Base-by-base conservation (phyloP, 2,329 filamentous ascomycete species). In the Alternaria arborescens region DNA sequence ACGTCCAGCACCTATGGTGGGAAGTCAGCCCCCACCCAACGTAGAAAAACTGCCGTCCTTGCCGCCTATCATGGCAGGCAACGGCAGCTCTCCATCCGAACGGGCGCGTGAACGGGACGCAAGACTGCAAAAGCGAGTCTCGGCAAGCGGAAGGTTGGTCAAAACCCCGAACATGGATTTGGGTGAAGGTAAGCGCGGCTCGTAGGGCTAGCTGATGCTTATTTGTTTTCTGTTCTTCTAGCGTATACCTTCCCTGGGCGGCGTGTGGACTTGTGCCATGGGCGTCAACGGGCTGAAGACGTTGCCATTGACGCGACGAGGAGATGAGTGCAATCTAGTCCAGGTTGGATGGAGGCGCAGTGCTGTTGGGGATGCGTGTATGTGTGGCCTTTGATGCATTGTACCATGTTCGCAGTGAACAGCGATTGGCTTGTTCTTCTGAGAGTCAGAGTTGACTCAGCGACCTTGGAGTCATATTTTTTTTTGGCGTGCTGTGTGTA, bases 31-130 rank as follows among this genome's bases (percentile, higher is more conserved):
- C 76, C 68, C 70, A 81, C 53, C 72, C 79, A 61, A 80, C 78
- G 71, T 75, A 70, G 91, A 93, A 73, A 86, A 84, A 8, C 77
- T 91, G 1, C 84, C 86, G 1, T 86, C 89, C 1, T 79, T 93
- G 38, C 88, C 91, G 16, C 80, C 79, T 32, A 83, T 86, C 38
- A 60, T 68, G 36, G 78, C 77, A 8, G 76, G 78, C 28, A 79
- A 78, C 53, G 78, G 78, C n/a, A 79, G 75, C 54, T 77, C 75
- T 5, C 77, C 71, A 72, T 75, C 68, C 67, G 77, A 76, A 61
- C 67, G 71, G 73, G 79, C 61, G 66, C 68, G 75, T 34, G 75
- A 79, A 60, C 62, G 78, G 18, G 77, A 80, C 22, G 69, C 70
- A 16, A 69, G 74, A 62, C 58, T 80, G 42, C 77, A 79, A 58